These are phyloP conservation scores for Phytopythium montanum DNA, from an alignment of 352 stramenopile genomes.

Conservation along the genomic window DNA sequence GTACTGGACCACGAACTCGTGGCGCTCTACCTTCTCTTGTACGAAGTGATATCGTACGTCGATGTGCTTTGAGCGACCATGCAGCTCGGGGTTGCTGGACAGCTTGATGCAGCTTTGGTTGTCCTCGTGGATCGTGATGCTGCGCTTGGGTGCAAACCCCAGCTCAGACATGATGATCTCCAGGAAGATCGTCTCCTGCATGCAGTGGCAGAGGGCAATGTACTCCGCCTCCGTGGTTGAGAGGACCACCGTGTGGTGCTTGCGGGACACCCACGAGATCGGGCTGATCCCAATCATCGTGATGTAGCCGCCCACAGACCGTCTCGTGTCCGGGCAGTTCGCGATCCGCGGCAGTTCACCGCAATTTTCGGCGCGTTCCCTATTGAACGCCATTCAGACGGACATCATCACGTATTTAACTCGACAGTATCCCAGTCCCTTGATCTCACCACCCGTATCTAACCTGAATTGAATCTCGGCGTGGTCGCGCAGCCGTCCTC, in stretches of 20 bases:
- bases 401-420: not conserved
- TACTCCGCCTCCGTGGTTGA: conserved; percentile 21
- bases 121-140: conserved; percentile 23
- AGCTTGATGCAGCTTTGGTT: conserved; percentile 36
- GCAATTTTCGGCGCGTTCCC: no score
- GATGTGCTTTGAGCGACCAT: conserved; percentile 27
- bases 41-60: conserved; percentile 35
- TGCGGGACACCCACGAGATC: conserved; percentile 18
- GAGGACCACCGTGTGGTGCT: conserved; percentile 21
- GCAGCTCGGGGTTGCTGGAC: conserved; percentile 21
- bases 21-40: conserved; percentile 21
- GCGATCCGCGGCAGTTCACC: no score
- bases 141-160: conserved; percentile 3
- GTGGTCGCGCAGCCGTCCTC: not conserved
- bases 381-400: not conserved
- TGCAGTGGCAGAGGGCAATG: conserved; percentile 18
- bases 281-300: conserved; percentile 12
- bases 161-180: conserved; percentile 5
- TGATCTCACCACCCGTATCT: not conserved
- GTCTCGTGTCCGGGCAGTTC: conserved; percentile 20
- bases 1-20: conserved; percentile 17
- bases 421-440: not conserved
- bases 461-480: not conserved
- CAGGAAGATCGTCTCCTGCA: conserved; percentile 17
- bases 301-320: conserved; percentile 14